These are phyloP conservation scores for Saccharomycopsis javanensis DNA, from an alignment of 805 yeast species.

Conservation along the genomic window DNA sequence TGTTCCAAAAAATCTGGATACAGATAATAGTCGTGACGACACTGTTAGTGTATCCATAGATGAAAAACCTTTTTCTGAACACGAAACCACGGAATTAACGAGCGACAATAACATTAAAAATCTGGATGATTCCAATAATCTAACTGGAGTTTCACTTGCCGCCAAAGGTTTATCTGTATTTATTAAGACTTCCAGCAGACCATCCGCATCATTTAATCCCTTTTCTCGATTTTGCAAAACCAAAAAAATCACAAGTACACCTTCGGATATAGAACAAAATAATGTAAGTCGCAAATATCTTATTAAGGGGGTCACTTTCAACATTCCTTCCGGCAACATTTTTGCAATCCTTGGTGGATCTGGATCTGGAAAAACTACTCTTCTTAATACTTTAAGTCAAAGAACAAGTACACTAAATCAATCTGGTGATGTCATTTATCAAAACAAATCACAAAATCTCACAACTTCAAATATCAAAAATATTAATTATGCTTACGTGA, in stretches of 20 bases:
- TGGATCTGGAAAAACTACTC: conserved; percentile 79
- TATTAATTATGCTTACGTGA: conserved; percentile 49
- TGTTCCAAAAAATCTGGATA: no score
- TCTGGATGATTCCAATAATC: neutral
- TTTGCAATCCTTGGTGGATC: conserved; percentile 83
- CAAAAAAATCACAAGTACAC: no score
- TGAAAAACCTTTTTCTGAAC: no score
- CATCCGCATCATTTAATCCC: neutral
- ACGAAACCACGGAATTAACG: no score
- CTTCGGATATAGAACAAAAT: neutral
- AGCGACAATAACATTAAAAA: no score
- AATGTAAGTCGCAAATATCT: neutral
- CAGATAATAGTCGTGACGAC: no score
- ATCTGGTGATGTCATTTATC: conserved; percentile 7
- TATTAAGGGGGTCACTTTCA: conserved; percentile 37
- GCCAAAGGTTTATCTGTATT: neutral
- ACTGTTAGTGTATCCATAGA: no score
- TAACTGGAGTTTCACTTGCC: neutral
- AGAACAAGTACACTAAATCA: conserved; percentile 26
- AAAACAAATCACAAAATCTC: conserved; percentile 1
- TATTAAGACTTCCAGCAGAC: neutral
- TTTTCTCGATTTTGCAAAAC: neutral
- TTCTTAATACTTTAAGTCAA: conserved; percentile 56
- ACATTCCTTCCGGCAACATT: conserved; percentile 49
- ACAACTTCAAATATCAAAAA: conserved; percentile 19